Evolutionary conservation across 2,329 filamentous ascomycete species (phyloP).

Genomic region (Sclerotinia glacialis): DNA sequence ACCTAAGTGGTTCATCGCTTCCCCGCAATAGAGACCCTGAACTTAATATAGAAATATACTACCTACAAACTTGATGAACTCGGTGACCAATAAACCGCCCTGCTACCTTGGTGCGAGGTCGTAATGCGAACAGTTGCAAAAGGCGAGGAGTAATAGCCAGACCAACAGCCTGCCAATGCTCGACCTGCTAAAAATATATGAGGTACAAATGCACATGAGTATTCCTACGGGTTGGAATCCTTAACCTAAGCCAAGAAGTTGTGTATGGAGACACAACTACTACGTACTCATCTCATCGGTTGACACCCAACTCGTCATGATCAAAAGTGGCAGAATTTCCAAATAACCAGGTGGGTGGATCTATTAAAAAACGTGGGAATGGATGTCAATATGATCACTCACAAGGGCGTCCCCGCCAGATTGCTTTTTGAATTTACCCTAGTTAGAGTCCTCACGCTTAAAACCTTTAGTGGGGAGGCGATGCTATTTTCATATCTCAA

Average conservation of each 20-base stretch:
- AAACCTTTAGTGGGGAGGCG: neutral
- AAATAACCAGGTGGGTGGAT: neutral
- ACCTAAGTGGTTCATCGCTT: neutral
- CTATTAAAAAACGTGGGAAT: conserved; percentile 11
- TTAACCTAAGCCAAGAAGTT: neutral
- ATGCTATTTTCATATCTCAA: conserved; percentile 4
- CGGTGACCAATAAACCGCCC: conserved; percentile 1
- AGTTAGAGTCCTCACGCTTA: conserved; percentile 5
- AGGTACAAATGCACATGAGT: neutral
- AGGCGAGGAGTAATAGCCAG: neutral
- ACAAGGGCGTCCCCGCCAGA: conserved; percentile 10
- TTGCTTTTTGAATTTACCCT: neutral
- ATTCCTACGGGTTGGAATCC: neutral
- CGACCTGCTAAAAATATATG: neutral
- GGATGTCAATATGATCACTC: conserved; percentile 9
- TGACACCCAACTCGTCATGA: neutral
- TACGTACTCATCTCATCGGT: neutral
- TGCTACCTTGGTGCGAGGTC: neutral
- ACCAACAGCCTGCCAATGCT: neutral
- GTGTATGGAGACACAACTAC: neutral
- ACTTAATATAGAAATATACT: neutral
- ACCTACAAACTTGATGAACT: neutral
- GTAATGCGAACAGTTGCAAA: neutral
- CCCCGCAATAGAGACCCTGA: conserved; percentile 1
- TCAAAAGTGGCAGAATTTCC: neutral